A percentile compares a stretch with the other conserved stretches of the same genome.
Evolutionary conservation across 352 stramenopile species (phyloP).

Genomic region (Ophiocytium majus): DNA sequence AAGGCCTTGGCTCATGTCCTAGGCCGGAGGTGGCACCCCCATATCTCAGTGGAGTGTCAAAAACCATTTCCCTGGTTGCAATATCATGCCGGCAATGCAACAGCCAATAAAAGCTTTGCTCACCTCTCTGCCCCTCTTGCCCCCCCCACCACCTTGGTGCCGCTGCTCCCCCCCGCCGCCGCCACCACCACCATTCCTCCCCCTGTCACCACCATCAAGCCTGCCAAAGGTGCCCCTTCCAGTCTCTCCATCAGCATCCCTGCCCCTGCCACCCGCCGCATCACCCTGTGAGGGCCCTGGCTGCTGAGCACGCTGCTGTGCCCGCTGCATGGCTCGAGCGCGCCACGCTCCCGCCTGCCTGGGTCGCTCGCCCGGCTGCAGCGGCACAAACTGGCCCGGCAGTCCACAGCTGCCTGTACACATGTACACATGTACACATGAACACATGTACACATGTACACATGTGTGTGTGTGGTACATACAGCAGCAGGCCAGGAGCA

Average conservation of each 20-base stretch:
- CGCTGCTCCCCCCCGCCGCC: not conserved
- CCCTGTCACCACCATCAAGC: constrained; percentile 14
- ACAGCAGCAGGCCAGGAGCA: not conserved
- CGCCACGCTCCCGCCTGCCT: constrained; percentile 20
- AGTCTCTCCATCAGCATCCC: not conserved
- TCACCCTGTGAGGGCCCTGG: constrained; percentile 33
- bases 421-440: no score
- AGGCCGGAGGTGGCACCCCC: no score
- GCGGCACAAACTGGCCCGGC: not conserved
- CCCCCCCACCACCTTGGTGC: not conserved
- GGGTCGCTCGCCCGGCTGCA: not conserved
- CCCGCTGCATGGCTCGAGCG: constrained; percentile 30
- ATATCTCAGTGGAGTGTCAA: no score
- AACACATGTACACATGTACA: no score
- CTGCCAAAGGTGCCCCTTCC: no score
- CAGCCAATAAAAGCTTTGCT: no score
- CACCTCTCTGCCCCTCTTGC: not conserved
- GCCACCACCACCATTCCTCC: not conserved
- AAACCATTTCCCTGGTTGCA: no score
- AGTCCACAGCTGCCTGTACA: not conserved
- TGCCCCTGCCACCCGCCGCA: not conserved
- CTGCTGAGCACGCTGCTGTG: constrained; percentile 36
- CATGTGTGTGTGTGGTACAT: no score
- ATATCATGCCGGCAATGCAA: no score
- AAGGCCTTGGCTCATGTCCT: no score